phyloP scores from a whole-genome alignment of 129 eudicot species.

The Ambrosia artemisiifolia region DNA sequence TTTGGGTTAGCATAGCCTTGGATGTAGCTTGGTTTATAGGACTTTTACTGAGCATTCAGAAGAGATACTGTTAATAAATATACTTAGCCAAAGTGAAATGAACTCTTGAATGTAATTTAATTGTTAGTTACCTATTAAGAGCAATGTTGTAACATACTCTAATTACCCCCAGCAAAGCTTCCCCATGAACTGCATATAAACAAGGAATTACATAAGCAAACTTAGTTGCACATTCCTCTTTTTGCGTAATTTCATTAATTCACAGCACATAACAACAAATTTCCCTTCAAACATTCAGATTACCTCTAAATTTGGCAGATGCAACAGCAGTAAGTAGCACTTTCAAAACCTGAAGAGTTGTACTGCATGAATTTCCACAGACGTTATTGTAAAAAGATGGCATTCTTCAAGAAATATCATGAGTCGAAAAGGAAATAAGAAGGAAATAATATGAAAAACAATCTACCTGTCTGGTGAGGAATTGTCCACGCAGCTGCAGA shows the following conservation, averaged over 20 bases:
- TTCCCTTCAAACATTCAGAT: slow-evolving; percentile 11
- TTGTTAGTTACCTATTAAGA: slow-evolving; percentile 70
- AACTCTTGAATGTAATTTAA: slow-evolving; percentile 8
- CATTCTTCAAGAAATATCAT: slow-evolving; percentile 2
- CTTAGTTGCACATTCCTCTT: neutral
- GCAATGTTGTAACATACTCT: slow-evolving; percentile 97
- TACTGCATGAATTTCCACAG: slow-evolving; percentile 58
- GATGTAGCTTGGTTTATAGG: slow-evolving; percentile 97
- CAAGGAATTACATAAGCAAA: neutral
- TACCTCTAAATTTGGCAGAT: slow-evolving; percentile 93
- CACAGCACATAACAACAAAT: neutral
- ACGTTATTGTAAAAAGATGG: slow-evolving; percentile 16
- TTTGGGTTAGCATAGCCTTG: slow-evolving; percentile 97
- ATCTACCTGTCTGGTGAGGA: slow-evolving; percentile 83
- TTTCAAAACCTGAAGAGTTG: slow-evolving; percentile 92
- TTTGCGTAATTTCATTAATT: slow-evolving; percentile 2
- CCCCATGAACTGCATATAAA: slow-evolving; percentile 88
- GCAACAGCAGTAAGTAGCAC: slow-evolving; percentile 98
- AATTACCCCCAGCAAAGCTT: slow-evolving; percentile 83
- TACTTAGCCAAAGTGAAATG: neutral
- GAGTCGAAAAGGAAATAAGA: neutral
- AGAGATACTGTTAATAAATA: slow-evolving; percentile 19
- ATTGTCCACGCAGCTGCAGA: slow-evolving; percentile 86
- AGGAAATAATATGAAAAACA: slow-evolving; percentile 1
- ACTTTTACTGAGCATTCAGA: slow-evolving; percentile 74